Base-by-base conservation (phyloP, 345 rosid species). In the Hevea brasiliensis region DNA sequence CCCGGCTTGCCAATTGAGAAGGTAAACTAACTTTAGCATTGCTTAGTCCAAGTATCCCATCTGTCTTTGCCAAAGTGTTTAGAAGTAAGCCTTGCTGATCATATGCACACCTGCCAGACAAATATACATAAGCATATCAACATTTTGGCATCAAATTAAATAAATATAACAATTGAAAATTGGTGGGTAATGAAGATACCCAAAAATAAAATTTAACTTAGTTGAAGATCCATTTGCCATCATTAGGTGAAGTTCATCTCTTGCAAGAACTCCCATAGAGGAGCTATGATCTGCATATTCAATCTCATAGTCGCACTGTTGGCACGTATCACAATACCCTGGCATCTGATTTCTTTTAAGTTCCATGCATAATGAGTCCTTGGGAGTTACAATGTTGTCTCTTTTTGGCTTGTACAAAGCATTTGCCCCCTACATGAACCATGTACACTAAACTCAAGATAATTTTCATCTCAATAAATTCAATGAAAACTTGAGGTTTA, bases 271-370 rank as follows among this genome's bases (percentile, higher is more conserved):
- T 27, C 98, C 97, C 79, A 92, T 62, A 29, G 98, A 92, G 61
- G 94, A 89, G 83, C 98, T 94, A 74, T 65, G 89, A 88, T 94
- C 98, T 27, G 97, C 98, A 76, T 94, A 94, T 44, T 89, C 93
- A 54, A 94, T 90, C 89, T 92, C 97, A 59, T 94, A 94, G 79
- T 94, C 98, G 77, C 97, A 94, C 76, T 94, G 98, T 71, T 84
- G 84, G 79, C 88, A 86, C 57, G 79, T 70, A 67, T 85, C 89
- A 80, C 90, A 85, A 76, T 81, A 77, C 73, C 72, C 75, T 50
- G 78, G 65, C 70, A 76, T 74, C 45, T 83, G 87, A 78, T 79
- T 85, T 80, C 71, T 85, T 62, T 94, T 95, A 29, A 94, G 80
- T 81, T 92, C 97, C 70, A 62, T 58, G 53, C 98, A 94, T 48